Percentiles rank a stretch among this genome's conserved stretches.
These are phyloP conservation scores for Aspergillus wentii DNA, from an alignment of 495 filamentous ascomycete genomes.

Conservation along the genomic window DNA sequence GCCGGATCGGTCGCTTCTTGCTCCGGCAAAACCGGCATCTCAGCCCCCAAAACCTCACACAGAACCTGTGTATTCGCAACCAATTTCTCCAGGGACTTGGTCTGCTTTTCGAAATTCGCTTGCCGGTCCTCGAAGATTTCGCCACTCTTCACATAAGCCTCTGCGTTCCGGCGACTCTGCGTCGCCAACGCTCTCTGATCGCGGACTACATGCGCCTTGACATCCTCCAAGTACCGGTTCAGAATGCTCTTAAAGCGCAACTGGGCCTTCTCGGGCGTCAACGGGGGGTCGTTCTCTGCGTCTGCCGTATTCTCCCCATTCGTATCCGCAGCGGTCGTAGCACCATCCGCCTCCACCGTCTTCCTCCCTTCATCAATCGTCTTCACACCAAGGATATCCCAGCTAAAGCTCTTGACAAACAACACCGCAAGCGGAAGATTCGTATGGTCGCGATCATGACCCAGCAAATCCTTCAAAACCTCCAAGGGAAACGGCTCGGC, in stretches of 20 bases:
- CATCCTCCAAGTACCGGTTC: conserved; percentile 86
- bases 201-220: conserved; percentile 80
- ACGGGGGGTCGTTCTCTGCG: conserved; percentile 58
- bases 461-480: conserved; percentile 91
- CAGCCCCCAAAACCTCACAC: conserved; percentile 80
- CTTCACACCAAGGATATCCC: conserved; percentile 87
- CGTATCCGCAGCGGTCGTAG: conserved; percentile 52
- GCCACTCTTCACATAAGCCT: conserved; percentile 97
- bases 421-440: conserved; percentile 88
- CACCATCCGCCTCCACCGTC: conserved; percentile 79
- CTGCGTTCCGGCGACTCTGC: conserved; percentile 90
- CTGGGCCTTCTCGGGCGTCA: conserved; percentile 71
- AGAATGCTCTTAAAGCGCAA: conserved; percentile 85
- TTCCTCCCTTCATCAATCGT: conserved; percentile 69
- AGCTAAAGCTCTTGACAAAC: conserved; percentile 94
- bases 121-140: conserved; percentile 99
- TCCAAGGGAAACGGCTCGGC: conserved; percentile 90
- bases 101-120: conserved; percentile 86
- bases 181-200: conserved; percentile 81
- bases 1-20: conserved; percentile 62
- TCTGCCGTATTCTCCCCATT: conserved; percentile 39
- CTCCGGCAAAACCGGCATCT: conserved; percentile 91
- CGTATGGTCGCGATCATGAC: conserved; percentile 85
- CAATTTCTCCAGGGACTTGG: conserved; percentile 87
- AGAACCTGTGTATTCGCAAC: conserved; percentile 86